Conservation (phyloP, 768 basidiomycete genomes). For the Leccinum obscurum region DNA sequence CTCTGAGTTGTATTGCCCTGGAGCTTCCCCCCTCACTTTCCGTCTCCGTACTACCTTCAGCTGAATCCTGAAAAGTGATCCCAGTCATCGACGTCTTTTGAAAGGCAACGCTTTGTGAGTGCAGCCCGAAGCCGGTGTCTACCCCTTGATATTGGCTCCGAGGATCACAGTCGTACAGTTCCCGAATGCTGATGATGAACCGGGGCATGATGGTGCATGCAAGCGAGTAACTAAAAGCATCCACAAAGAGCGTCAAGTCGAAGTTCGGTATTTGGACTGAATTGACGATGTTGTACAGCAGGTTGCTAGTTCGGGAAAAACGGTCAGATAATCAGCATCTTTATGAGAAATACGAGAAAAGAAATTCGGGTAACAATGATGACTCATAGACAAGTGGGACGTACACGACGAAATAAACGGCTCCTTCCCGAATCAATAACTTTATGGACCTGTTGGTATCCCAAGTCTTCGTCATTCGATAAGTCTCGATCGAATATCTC, state of each 20-base stretch:
- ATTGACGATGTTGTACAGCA: neutral
- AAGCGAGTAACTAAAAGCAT: neutral
- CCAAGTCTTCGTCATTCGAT: neutral
- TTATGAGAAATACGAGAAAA: neutral
- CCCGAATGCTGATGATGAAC: constrained; percentile 2
- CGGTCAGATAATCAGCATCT: neutral
- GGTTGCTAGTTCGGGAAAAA: neutral
- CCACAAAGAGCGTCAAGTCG: neutral
- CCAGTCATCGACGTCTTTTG: neutral
- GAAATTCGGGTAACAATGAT: neutral
- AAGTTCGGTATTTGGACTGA: neutral
- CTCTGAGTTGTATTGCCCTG: neutral
- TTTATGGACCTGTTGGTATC: neutral
- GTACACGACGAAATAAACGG: constrained; percentile 1
- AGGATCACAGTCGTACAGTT: neutral
- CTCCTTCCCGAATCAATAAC: neutral
- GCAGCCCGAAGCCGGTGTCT: neutral
- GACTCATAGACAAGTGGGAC: neutral
- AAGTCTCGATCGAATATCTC: neutral
- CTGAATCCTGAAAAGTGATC: neutral
- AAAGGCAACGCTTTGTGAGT: neutral
- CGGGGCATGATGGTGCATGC: neutral
- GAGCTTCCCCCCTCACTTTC: neutral
- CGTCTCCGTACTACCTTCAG: neutral
- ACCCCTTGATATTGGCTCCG: neutral